Percentiles rank a stretch among this genome's conserved stretches.
Evolutionary conservation across 345 rosid genomes (phyloP).

Genomic region (Eutrema heterophyllum): DNA sequence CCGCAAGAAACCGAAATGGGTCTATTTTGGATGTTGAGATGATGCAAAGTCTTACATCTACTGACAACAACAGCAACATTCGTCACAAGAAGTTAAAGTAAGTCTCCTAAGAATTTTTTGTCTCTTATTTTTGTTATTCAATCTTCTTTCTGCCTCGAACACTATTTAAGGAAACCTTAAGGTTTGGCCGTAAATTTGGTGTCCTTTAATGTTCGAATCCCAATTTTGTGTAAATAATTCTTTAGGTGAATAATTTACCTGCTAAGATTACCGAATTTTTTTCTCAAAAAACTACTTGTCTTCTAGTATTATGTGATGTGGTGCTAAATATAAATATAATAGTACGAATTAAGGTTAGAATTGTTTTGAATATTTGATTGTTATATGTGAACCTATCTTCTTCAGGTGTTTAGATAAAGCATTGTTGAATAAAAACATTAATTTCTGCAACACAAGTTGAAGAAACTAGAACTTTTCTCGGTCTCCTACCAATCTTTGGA

Average conservation of each 20-base stretch:
- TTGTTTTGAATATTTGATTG: neutral
- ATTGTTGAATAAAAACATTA: conserved; percentile 24
- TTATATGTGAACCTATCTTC: neutral
- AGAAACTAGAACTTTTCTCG: conserved; percentile 42
- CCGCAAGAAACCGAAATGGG: conserved; percentile 5
- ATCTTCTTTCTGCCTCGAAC: neutral
- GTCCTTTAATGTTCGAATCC: too few species aligned
- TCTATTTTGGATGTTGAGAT: conserved; percentile 5
- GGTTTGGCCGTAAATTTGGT: too few species aligned
- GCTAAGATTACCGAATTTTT: too few species aligned
- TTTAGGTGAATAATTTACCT: neutral
- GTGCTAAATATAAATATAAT: neutral
- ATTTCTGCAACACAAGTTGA: conserved; percentile 33
- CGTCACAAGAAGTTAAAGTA: conserved; percentile 16
- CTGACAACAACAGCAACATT: neutral
- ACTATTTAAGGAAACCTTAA: neutral
- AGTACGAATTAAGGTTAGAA: neutral
- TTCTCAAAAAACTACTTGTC: neutral
- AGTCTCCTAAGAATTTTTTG: neutral
- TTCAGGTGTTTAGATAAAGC: conserved; percentile 47
- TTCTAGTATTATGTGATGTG: neutral
- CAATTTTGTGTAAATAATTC: too few species aligned
- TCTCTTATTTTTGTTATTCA: neutral
- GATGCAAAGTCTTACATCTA: conserved; percentile 2
- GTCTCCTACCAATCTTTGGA: conserved; percentile 49